Conservation (phyloP, 257 asterid genomes). For the Sherardia arvensis region DNA sequence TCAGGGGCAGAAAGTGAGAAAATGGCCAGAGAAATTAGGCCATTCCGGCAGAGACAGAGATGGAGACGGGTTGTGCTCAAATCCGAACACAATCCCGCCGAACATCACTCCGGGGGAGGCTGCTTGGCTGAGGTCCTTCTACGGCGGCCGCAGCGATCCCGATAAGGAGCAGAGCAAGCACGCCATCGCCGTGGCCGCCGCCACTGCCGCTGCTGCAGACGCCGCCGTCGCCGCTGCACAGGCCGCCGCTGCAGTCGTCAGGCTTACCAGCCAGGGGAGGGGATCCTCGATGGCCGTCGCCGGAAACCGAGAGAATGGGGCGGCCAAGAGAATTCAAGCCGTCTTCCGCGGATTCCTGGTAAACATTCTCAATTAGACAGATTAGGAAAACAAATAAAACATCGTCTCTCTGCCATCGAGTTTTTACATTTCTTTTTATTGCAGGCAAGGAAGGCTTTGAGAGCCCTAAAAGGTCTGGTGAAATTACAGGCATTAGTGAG, state of each 20-base stretch:
- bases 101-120: constrained; percentile 78
- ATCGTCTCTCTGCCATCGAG: not conserved
- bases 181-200: constrained; percentile 90
- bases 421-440: not conserved
- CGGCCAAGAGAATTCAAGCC: constrained; percentile 59
- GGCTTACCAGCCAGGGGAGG: constrained; percentile 62
- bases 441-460: constrained; percentile 79
- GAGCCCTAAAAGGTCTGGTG: constrained; percentile 78
- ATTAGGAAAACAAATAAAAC: too few species aligned
- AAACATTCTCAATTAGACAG: not conserved
- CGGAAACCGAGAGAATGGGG: constrained; percentile 47
- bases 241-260: constrained; percentile 73
- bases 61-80: constrained; percentile 24
- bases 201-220: constrained; percentile 82
- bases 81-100: constrained; percentile 54
- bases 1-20: constrained; percentile 9
- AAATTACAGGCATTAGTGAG: constrained; percentile 68
- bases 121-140: constrained; percentile 63
- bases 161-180: constrained; percentile 69
- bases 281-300: constrained; percentile 23
- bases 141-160: constrained; percentile 14
- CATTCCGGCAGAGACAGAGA: constrained; percentile 15
- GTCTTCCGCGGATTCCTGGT: constrained; percentile 73
- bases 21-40: constrained; percentile 10
- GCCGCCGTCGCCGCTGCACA: constrained; percentile 77